Evolutionary conservation across 352 stramenopile species (phyloP), one percentile per base, ranked within the genome.

Genomic region (Chrysophaeum taylorii): DNA sequence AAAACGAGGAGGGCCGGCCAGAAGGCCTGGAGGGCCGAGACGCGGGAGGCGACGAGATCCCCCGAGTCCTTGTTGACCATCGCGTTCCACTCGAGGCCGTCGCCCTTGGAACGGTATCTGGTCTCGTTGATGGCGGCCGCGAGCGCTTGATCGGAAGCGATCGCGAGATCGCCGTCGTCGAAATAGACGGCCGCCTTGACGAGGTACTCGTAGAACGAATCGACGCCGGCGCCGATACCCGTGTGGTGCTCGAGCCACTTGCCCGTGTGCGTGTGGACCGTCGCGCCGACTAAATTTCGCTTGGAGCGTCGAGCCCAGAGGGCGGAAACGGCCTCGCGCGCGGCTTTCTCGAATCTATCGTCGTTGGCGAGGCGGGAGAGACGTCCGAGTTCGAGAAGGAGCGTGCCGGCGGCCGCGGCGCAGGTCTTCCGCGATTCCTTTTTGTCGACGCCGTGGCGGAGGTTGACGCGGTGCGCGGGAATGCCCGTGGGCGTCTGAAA

Each of bases 171-270:
- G 37, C 60, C 41, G n/a, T 52, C 37, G 5, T 67, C 31, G 60
- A 12, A 5, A 18, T 53, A 29, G 60, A 70, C 4, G 23, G 35
- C 23, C 23, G 5, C 43, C 75, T 97, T 97, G 33, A 96, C 74
- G 63, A 96, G 71, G 76, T 97, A 97, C 76, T 97, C 92, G 71
- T 94, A 95, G 75, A 87, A 96, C 67, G 84, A 94, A 71, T 97
- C 92, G 0, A 92, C 73, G 2, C 90, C 90, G 0, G 89, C 86
- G 35, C 91, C 92, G 63, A 97, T 91, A 39, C 89, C 82, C 16
- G 89, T 86, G 48, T 87, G 79, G 25, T 15, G 60, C 23, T 35
- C 25, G n/a, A 35, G 79, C 78, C 78, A 84, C 7, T 52, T 12
- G 18, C 87, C 88, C 15, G 83, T 93, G 0, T 77, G 64, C 0